Percentiles rank a stretch among this genome's conserved stretches.
Evolutionary conservation across 1,284 basidiomycete species (phyloP).

Genomic region (Exobasidium rhododendri): DNA sequence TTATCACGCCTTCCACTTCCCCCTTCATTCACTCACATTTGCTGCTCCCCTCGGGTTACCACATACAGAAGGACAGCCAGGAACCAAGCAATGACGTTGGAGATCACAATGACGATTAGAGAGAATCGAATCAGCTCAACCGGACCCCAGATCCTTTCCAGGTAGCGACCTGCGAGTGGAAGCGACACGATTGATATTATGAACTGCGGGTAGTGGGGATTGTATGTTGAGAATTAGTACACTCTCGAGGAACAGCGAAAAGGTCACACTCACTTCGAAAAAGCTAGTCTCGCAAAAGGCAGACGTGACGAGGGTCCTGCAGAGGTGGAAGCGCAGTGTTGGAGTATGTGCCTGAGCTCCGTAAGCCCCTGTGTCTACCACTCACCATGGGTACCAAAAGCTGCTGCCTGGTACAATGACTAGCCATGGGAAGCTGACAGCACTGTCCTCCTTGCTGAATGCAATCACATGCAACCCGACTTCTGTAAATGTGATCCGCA

Average conservation of each 20-base stretch:
- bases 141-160: slow-evolving; percentile 89
- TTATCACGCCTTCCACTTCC: too few species aligned
- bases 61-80: slow-evolving; percentile 38
- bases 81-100: slow-evolving; percentile 47
- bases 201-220: slow-evolving; percentile 56
- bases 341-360: background rate
- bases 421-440: slow-evolving; percentile 67
- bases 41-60: slow-evolving; percentile 37
- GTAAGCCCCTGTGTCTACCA: background rate
- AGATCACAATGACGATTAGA: slow-evolving; percentile 60
- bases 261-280: slow-evolving; percentile 66
- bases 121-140: slow-evolving; percentile 83
- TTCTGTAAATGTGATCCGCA: slow-evolving; percentile 31
- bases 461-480: slow-evolving; percentile 23
- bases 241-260: too few species aligned
- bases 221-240: too few species aligned
- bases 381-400: slow-evolving; percentile 71
- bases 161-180: slow-evolving; percentile 77
- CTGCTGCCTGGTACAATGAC: slow-evolving; percentile 79
- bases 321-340: background rate
- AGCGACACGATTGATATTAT: slow-evolving; percentile 72
- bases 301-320: slow-evolving; percentile 78
- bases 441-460: slow-evolving; percentile 56
- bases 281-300: slow-evolving; percentile 80
- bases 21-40: slow-evolving; percentile 56